Base-by-base conservation (phyloP, 768 basidiomycete species). In the Xerocomus brunneocitrinus region DNA sequence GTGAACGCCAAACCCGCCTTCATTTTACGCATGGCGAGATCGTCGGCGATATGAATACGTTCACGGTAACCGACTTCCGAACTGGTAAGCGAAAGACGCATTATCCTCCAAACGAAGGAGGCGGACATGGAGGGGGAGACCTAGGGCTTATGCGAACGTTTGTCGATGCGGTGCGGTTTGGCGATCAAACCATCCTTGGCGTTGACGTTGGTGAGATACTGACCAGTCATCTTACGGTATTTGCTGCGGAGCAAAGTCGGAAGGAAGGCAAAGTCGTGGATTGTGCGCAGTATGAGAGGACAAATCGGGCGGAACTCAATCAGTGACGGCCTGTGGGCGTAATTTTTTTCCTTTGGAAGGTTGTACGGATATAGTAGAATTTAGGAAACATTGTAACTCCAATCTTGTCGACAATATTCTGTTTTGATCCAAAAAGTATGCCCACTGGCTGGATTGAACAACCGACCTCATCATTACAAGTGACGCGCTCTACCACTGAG, bases 1-100 rank as follows among this genome's bases (percentile, higher is more conserved):
- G 92, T 67, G 77, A 88, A 32, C 85, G 92, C n/a, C 84, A 90
- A 62, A 85, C 88, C 5, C 80, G 89, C 13, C 73, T 93, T 64
- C 91, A 94, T 66, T 94, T 94, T 61, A 84, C 85, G 3, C 79
- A 89, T 53, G 92, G 92, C 5, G 92, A 94, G 71, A 84, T 95
- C 48, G 76, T 93, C n/a, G 92, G 92, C 27, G 81, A 95, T 67
- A 91, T 91, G 89, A 69, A 53, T 14, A 77, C 71, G 10, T 92
- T 88, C 63, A 89, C 83, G 13, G 82, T 89, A 19, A 85, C 81
- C 22, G 83, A 93, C 70, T 95, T 93, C 71, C 77, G 82, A 51
- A 82, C 79, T 40, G 69, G 75, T 24, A 57, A 54, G 39, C 74
- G 69, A 46, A 81, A 71, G 42, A 67, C 56, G 3, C 73, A 79